Conservation (phyloP, 2,329 filamentous ascomycete species). For the Periglandula ipomoeae region DNA sequence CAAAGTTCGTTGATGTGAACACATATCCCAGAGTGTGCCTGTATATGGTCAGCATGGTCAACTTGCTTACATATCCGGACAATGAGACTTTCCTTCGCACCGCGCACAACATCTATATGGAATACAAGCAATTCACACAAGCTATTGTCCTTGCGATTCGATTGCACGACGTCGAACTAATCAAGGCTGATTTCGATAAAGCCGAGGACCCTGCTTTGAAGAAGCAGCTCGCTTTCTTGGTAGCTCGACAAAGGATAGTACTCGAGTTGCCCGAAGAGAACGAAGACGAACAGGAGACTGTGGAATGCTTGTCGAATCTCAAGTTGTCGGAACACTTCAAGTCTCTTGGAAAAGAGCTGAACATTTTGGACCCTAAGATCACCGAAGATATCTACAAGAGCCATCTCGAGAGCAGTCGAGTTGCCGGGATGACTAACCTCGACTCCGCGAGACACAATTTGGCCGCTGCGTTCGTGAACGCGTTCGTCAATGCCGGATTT, state of each 20-base stretch:
- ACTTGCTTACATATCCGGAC: constrained; percentile 92
- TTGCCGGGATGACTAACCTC: constrained; percentile 85
- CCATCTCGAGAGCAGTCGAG: constrained; percentile 89
- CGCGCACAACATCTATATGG: constrained; percentile 86
- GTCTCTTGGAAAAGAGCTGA: constrained; percentile 85
- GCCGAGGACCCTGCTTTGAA: constrained; percentile 74
- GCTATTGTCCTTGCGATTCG: constrained; percentile 92
- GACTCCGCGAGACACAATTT: constrained; percentile 95
- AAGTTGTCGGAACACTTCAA: constrained; percentile 90
- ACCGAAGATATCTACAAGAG: constrained; percentile 99
- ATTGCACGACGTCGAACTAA: constrained; percentile 77
- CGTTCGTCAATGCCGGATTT: constrained; percentile 92
- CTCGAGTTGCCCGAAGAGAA: constrained; percentile 58
- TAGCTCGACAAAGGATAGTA: constrained; percentile 84
- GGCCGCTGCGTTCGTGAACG: constrained; percentile 92
- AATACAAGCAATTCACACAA: constrained; percentile 87
- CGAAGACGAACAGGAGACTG: constrained; percentile 64
- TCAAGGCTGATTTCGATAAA: constrained; percentile 70
- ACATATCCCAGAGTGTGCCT: constrained; percentile 89
- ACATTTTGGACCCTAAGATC: constrained; percentile 91
- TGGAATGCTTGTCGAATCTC: constrained; percentile 79
- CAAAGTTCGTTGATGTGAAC: constrained; percentile 83
- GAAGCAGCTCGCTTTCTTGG: constrained; percentile 89
- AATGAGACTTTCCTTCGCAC: constrained; percentile 92
- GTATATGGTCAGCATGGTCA: constrained; percentile 99